A percentile compares a stretch with the other conserved stretches of the same genome.
These are phyloP conservation scores for Debaryomyces tyrocola DNA, from an alignment of 805 yeast species.

Conservation along the genomic window DNA sequence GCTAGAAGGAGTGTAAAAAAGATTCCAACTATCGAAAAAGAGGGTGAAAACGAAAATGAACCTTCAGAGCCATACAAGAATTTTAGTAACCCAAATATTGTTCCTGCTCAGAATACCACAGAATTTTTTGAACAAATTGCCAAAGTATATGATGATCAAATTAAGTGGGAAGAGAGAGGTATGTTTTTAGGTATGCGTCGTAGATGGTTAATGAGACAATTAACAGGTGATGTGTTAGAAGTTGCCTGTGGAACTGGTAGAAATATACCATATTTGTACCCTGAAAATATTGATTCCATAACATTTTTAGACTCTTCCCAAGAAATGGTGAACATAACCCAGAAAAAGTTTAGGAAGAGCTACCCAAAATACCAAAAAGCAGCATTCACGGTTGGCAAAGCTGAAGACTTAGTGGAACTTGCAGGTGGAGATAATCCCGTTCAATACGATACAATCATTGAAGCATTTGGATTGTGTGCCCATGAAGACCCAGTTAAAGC, in stretches of 20 bases:
- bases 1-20: constrained; percentile 21
- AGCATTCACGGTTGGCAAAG: constrained; percentile 87
- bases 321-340: constrained; percentile 81
- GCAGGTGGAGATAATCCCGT: constrained; percentile 42
- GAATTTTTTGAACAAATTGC: constrained; percentile 77
- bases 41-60: constrained; percentile 13
- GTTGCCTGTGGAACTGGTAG: constrained; percentile 97
- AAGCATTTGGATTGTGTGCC: constrained; percentile 94
- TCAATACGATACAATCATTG: constrained; percentile 87
- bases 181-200: constrained; percentile 64
- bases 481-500: constrained; percentile 91
- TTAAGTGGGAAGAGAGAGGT: constrained; percentile 70
- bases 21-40: constrained; percentile 23
- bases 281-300: constrained; percentile 60
- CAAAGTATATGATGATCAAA: constrained; percentile 73
- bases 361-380: constrained; percentile 71
- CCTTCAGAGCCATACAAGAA: constrained; percentile 30
- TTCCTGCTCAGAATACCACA: constrained; percentile 80
- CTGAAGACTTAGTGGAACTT: constrained; percentile 71
- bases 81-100: constrained; percentile 43
- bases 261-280: constrained; percentile 73
- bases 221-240: constrained; percentile 87
- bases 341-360: constrained; percentile 64
- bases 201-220: constrained; percentile 75
- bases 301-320: constrained; percentile 84